Conservation (phyloP, 768 basidiomycete species). For the Filobasidium floriforme region DNA sequence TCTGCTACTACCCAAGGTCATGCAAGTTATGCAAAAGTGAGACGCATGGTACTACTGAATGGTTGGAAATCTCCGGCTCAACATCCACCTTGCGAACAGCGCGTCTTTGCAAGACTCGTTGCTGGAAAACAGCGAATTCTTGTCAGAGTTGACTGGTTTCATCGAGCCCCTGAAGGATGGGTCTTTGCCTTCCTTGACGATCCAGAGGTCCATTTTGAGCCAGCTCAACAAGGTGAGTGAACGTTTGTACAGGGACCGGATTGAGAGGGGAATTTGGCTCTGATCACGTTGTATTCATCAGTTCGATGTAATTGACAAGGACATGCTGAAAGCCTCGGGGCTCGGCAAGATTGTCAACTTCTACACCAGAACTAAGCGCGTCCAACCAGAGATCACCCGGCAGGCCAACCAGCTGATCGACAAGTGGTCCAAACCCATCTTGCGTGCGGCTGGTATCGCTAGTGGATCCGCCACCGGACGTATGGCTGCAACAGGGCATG, state of each 20-base stretch:
- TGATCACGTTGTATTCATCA: not conserved
- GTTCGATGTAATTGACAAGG: slow-evolving; percentile 1
- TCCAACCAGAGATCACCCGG: slow-evolving; percentile 69
- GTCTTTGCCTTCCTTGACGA: slow-evolving; percentile 88
- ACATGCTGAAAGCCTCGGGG: slow-evolving; percentile 72
- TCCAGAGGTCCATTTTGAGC: slow-evolving; percentile 83
- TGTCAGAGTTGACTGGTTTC: slow-evolving; percentile 82
- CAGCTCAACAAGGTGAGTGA: slow-evolving; percentile 56
- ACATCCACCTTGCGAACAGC: slow-evolving; percentile 47
- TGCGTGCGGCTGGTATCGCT: slow-evolving; percentile 25
- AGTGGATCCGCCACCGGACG: not conserved
- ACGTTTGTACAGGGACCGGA: not conserved
- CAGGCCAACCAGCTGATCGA: slow-evolving; percentile 75
- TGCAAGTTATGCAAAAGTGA: slow-evolving; percentile 87
- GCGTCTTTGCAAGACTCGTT: slow-evolving; percentile 81
- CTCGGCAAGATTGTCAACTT: slow-evolving; percentile 85
- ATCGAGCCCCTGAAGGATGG: slow-evolving; percentile 88
- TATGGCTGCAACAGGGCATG: slow-evolving; percentile 1
- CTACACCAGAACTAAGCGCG: slow-evolving; percentile 91
- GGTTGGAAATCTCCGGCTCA: not conserved
- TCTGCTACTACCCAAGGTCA: slow-evolving; percentile 73
- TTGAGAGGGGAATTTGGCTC: not conserved
- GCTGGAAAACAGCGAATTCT: slow-evolving; percentile 77
- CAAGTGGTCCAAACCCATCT: slow-evolving; percentile 41
- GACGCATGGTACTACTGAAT: slow-evolving; percentile 34